A percentile compares a stretch with the other conserved stretches of the same genome.
Conservation (phyloP, 257 asterid genomes). For the Misopates orontium region DNA sequence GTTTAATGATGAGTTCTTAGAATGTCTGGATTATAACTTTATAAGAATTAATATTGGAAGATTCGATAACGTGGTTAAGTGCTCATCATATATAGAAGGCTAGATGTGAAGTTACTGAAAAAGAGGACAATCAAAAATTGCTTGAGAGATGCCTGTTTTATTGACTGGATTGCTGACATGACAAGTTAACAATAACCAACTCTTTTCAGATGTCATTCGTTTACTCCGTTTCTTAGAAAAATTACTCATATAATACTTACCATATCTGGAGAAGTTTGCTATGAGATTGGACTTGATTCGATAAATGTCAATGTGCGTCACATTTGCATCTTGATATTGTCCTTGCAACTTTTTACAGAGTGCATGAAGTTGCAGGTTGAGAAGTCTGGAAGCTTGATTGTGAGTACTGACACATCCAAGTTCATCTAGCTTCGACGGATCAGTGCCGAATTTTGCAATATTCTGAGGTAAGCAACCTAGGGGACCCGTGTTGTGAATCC, state of each 20-base stretch:
- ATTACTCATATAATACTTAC: slow-evolving; percentile 35
- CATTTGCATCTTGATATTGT: slow-evolving; percentile 65
- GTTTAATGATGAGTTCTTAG: not conserved
- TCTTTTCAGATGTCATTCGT: too few species aligned
- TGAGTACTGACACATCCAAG: slow-evolving; percentile 84
- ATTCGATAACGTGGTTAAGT: not conserved
- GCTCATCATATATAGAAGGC: too few species aligned
- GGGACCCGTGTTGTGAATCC: slow-evolving; percentile 97
- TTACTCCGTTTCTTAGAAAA: too few species aligned
- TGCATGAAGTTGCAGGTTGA: slow-evolving; percentile 80
- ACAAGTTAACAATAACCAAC: too few species aligned
- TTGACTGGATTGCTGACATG: too few species aligned
- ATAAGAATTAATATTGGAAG: too few species aligned
- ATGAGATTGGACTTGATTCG: slow-evolving; percentile 81
- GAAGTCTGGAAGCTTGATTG: slow-evolving; percentile 78
- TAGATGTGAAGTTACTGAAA: too few species aligned
- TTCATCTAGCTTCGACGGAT: slow-evolving; percentile 83
- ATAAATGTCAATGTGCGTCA: slow-evolving; percentile 70
- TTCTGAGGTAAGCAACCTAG: slow-evolving; percentile 91
- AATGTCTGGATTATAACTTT: too few species aligned
- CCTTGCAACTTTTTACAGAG: slow-evolving; percentile 72
- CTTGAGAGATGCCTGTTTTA: too few species aligned
- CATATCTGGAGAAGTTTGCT: slow-evolving; percentile 71
- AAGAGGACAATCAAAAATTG: too few species aligned
- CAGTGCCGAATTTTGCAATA: slow-evolving; percentile 76